These are phyloP conservation scores for Saraca asoca DNA, from an alignment of 331 rosid genomes.

Conservation along the genomic window DNA sequence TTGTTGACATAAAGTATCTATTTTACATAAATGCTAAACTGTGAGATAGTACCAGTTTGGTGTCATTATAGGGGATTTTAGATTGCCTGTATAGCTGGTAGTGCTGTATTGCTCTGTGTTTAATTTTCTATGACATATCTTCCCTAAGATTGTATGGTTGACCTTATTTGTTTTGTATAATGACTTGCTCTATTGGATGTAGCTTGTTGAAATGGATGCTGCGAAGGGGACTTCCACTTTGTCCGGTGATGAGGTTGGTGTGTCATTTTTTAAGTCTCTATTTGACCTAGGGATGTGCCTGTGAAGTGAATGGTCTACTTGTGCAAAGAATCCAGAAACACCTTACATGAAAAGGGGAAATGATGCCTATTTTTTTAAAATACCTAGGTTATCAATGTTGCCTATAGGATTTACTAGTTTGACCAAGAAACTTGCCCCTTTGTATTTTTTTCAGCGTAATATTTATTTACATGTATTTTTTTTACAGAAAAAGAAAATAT, in stretches of 20 bases:
- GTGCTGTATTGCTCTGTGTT: neutral
- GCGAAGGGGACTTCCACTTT: constrained; percentile 42
- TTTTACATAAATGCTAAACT: neutral
- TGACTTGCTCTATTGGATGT: constrained; percentile 29
- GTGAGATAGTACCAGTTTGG: neutral
- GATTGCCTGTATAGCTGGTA: neutral
- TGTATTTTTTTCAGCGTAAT: too few relatives aligned
- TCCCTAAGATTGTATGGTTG: neutral
- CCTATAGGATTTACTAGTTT: too few relatives aligned
- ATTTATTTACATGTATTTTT: too few relatives aligned
- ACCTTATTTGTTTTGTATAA: neutral
- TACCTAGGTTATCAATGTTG: too few relatives aligned
- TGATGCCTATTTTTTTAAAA: too few relatives aligned
- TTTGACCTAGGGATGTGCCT: constrained; percentile 4
- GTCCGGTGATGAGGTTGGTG: constrained; percentile 55
- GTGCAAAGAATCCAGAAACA: too few relatives aligned
- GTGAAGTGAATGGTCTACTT: too few relatives aligned
- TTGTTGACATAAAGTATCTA: neutral
- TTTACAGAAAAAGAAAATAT: too few relatives aligned
- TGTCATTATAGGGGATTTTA: neutral
- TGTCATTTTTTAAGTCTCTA: constrained; percentile 1
- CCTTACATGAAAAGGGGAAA: too few relatives aligned
- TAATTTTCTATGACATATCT: neutral
- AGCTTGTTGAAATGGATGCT: constrained; percentile 50
- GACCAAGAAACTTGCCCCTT: too few relatives aligned